Base-by-base conservation (phyloP, 257 asterid species). In the Linderniella brevidens region DNA sequence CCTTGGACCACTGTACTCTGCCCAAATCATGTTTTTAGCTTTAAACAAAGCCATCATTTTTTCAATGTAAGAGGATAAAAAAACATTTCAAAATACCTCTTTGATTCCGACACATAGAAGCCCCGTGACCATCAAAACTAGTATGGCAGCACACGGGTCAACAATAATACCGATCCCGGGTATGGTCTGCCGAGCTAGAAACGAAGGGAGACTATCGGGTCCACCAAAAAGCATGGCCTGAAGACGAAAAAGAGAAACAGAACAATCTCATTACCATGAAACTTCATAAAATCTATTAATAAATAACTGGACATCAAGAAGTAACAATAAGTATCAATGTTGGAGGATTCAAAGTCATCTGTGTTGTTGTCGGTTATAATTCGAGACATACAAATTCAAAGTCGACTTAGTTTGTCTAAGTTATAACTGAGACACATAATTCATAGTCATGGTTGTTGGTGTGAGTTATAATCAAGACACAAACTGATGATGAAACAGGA, bases 171-270 rank as follows among this genome's bases (percentile, higher is more conserved):
- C 77, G 64, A 85, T 57, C 50, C 87, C 87, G 9, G 96, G 98
- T 56, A 88, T 74, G 39, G 94, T 78, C 19, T 85, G 87, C 36
- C 96, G 96, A 55, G 94, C 77, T 53, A 88, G 69, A 65, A 78
- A 67, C 52, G 44, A 56, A 41, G 98, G 96, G 53, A 88, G 92
- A 70, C 79, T 84, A 70, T 61, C 69, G 48, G 86, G 52, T 49
- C 96, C 92, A 59, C 98, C 98, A 63, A 78, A 84, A 47, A 88
- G 94, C 73, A 80, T 47, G 40, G 96, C 96, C 98, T 88, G 55
- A 36, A 41, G 20, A 17, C 43, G 49, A 11, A 37, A 36, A 42
- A 43, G 17, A 17, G 36, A 8, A 17, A 40, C 11, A 49, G 10
- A 55, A 61, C 11, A 32, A 19, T 25, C 32, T 25, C 32, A 25